Evolutionary conservation across 2,329 filamentous ascomycete genomes (phyloP).

Genomic region (Nectriaceae sp.): DNA sequence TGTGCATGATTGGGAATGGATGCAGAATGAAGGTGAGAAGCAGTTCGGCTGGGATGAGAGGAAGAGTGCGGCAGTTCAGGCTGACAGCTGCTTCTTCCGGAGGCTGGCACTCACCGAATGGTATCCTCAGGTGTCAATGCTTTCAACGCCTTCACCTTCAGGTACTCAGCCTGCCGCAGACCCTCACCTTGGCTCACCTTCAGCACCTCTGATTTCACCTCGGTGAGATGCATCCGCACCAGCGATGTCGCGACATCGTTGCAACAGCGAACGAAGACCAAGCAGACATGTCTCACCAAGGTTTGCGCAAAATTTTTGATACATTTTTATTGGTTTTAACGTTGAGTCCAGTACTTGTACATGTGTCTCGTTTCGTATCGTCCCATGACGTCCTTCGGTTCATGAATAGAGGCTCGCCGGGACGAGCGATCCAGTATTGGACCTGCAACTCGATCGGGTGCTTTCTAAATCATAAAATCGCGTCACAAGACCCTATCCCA

Average conservation of each 20-base stretch:
- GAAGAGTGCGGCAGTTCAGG: not conserved
- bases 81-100: not conserved
- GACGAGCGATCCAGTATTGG: constrained; percentile 18
- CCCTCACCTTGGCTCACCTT: not conserved
- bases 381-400: constrained; percentile 17
- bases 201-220: not conserved
- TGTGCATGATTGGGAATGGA: not conserved
- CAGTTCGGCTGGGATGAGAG: not conserved
- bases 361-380: constrained; percentile 29
- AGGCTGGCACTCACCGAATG: not conserved
- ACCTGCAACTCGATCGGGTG: constrained; percentile 28
- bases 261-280: too few species aligned
- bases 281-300: too few species aligned
- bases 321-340: constrained; percentile 21
- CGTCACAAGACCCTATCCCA: constrained; percentile 36
- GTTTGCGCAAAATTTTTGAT: too few species aligned
- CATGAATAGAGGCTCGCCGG: constrained; percentile 27
- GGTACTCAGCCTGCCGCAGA: not conserved
- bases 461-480: constrained; percentile 35
- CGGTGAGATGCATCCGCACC: not conserved
- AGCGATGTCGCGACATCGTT: too few species aligned
- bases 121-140: not conserved
- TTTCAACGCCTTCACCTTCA: not conserved
- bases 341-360: constrained; percentile 30
- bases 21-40: not conserved